These are phyloP conservation scores for Diophrys sp. DNA, from an alignment of 73 alveolate genomes.

Conservation along the genomic window DNA sequence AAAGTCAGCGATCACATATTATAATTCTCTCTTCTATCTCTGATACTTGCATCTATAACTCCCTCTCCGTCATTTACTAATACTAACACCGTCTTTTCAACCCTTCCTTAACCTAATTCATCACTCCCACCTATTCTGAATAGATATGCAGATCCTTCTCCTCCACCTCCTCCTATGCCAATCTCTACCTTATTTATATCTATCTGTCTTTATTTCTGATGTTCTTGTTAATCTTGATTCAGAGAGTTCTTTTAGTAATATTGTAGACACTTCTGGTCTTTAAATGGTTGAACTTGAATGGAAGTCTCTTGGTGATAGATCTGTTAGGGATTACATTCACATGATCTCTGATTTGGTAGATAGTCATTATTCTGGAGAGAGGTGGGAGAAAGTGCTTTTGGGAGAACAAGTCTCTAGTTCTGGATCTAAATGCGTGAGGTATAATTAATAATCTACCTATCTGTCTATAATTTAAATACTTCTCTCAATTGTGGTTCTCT, in stretches of 20 bases:
- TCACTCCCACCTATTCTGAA: no score
- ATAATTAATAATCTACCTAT: slow-evolving; percentile 66
- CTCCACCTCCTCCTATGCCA: no score
- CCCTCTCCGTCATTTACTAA: no score
- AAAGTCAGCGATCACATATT: no score
- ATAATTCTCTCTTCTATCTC: no score
- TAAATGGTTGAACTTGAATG: slow-evolving; percentile 83
- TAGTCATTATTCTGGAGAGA: slow-evolving; percentile 70
- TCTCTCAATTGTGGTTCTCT: no score
- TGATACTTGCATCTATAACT: no score
- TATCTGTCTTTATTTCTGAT: slow-evolving; percentile 72
- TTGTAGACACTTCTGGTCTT: slow-evolving; percentile 84
- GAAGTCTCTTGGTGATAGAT: slow-evolving; percentile 85
- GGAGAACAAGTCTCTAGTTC: slow-evolving; percentile 89
- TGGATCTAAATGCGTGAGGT: slow-evolving; percentile 94
- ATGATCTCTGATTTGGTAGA: slow-evolving; percentile 79
- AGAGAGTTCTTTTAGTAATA: slow-evolving; percentile 61
- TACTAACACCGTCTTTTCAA: no score
- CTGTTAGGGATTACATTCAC: slow-evolving; percentile 82
- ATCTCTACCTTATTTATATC: no score
- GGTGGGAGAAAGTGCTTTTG: slow-evolving; percentile 77
- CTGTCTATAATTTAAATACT: no score
- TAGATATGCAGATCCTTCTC: no score
- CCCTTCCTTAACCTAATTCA: no score
- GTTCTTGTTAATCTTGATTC: slow-evolving; percentile 80